phyloP scores from a whole-genome alignment of 78 protist species.

The Dictyostelium intermedium region DNA sequence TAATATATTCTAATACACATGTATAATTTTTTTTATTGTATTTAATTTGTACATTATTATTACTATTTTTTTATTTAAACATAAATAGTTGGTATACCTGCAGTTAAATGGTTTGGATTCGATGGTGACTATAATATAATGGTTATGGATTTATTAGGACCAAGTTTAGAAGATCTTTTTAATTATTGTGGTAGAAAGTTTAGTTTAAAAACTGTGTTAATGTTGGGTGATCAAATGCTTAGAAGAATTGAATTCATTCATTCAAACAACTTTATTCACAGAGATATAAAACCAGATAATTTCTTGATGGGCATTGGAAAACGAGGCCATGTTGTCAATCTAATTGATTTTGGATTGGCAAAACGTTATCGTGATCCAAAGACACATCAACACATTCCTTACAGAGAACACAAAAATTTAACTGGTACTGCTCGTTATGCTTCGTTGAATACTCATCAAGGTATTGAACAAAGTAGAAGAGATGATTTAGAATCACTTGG shows the following conservation, averaged over 20 bases:
- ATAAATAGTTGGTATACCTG: conserved; percentile 89
- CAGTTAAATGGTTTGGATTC: conserved; percentile 96
- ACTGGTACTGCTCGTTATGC: conserved; percentile 99
- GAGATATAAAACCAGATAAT: conserved; percentile 93
- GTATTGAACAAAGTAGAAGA: conserved; percentile 95
- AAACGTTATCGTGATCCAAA: conserved; percentile 96
- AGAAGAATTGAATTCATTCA: conserved; percentile 89
- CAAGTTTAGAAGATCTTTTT: conserved; percentile 98
- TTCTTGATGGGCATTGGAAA: conserved; percentile 96
- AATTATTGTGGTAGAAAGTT: conserved; percentile 92
- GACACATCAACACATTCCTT: conserved; percentile 97
- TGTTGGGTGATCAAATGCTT: conserved; percentile 98
- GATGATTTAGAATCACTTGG: conserved; percentile 98
- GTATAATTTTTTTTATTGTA: too few species aligned
- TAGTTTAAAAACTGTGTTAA: conserved; percentile 89
- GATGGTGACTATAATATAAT: conserved; percentile 97
- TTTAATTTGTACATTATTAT: background rate
- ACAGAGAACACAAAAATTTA: conserved; percentile 96
- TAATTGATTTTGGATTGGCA: conserved; percentile 98
- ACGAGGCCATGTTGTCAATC: conserved; percentile 82
- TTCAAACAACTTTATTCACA: conserved; percentile 91
- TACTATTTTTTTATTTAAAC: background rate
- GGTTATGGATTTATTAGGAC: conserved; percentile 99
- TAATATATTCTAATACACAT: too few species aligned
- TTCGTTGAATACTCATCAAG: conserved; percentile 95